A percentile compares a stretch with the other conserved stretches of the same genome.
These are phyloP conservation scores for Solanum tacnaense DNA, from an alignment of 257 asterid genomes.

Conservation along the genomic window DNA sequence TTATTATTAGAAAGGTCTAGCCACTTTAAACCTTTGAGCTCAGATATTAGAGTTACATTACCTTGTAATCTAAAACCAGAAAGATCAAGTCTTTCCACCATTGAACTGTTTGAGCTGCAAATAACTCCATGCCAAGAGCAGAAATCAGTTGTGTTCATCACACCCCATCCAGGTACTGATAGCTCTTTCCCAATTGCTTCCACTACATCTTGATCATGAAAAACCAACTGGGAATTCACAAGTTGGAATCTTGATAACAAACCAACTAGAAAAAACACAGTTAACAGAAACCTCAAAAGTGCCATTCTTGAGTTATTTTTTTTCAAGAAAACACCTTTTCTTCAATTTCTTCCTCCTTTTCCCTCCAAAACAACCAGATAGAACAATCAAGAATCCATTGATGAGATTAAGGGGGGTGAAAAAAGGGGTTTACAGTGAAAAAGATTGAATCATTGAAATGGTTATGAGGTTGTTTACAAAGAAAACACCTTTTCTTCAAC, in stretches of 20 bases:
- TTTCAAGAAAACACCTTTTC: not conserved
- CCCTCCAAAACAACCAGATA: not conserved
- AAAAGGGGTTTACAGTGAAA: not conserved
- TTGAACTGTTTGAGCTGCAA: constrained; percentile 55
- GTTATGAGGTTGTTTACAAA: not conserved
- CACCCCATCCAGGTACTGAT: constrained; percentile 53
- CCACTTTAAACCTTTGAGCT: constrained; percentile 62
- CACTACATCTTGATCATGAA: constrained; percentile 36
- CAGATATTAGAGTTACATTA: constrained; percentile 59
- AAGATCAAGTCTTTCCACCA: constrained; percentile 73
- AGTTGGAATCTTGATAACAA: not conserved
- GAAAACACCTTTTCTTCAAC: not conserved
- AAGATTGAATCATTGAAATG: not conserved
- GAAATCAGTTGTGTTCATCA: constrained; percentile 37
- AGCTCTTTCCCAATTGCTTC: constrained; percentile 53
- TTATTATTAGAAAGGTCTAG: constrained; percentile 83
- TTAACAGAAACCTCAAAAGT: not conserved
- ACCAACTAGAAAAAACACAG: not conserved
- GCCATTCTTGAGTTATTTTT: not conserved
- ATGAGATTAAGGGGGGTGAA: not conserved
- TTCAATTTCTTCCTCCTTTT: not conserved
- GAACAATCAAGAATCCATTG: not conserved
- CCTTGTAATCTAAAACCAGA: constrained; percentile 65
- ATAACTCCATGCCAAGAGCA: constrained; percentile 76
- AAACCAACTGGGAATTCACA: not conserved